A percentile compares a stretch with the other conserved stretches of the same genome.
Conservation (phyloP, 1,139 yeast species). For the Zygosaccharomyces pseudobailii region DNA sequence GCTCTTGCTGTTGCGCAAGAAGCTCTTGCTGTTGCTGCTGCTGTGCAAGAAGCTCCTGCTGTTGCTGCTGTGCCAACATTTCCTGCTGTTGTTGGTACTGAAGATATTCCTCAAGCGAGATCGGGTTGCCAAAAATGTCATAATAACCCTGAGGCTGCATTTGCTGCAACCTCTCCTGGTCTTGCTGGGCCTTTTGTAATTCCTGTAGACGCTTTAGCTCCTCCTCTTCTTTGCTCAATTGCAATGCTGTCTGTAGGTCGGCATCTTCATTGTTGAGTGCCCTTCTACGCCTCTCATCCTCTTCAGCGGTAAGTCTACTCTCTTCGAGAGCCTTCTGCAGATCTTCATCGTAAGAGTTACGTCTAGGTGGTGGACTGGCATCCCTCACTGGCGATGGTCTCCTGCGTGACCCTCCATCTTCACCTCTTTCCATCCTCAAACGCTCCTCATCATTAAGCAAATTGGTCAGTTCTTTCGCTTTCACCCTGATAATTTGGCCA, state of each 20-base stretch:
- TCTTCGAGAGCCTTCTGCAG: constrained; percentile 78
- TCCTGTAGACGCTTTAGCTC: constrained; percentile 58
- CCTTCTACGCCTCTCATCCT: constrained; percentile 62
- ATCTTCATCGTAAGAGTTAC: constrained; percentile 62
- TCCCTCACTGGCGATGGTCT: constrained; percentile 14
- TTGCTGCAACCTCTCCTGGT: constrained; percentile 38
- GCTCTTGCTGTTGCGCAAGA: constrained; percentile 39
- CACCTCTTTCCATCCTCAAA: constrained; percentile 62
- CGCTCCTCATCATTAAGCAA: constrained; percentile 81
- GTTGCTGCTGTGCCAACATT: constrained; percentile 33
- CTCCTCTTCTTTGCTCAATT: constrained; percentile 83
- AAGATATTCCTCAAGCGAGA: constrained; percentile 40
- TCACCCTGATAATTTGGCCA: constrained; percentile 84
- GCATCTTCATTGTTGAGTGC: constrained; percentile 40
- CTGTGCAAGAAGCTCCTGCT: constrained; percentile 23
- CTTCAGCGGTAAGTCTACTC: constrained; percentile 78
- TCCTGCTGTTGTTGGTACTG: constrained; percentile 32
- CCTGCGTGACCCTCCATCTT: constrained; percentile 24
- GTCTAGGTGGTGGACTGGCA: constrained; percentile 17
- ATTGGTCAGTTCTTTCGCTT: constrained; percentile 85
- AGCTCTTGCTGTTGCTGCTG: constrained; percentile 36
- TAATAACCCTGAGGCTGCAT: constrained; percentile 42
- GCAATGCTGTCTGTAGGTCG: constrained; percentile 74
- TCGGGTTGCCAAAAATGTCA: constrained; percentile 78
- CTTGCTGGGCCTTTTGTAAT: constrained; percentile 48